phyloP scores from a whole-genome alignment of 805 yeast genomes.

The Candida yuanshanica region DNA sequence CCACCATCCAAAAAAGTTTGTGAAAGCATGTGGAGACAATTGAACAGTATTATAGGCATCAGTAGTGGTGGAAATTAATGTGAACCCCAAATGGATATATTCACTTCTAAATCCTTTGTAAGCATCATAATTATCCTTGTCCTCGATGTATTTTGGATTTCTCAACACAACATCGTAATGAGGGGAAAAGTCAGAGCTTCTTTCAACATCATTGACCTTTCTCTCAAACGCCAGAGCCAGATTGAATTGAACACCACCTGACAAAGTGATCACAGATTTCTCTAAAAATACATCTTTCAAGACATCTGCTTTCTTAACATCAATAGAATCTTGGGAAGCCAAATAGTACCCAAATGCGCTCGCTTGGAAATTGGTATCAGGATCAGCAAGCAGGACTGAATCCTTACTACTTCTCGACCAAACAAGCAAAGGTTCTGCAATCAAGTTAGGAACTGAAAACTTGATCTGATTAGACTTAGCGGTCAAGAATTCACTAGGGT shows the following conservation, averaged over 20 bases:
- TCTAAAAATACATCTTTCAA: slow-evolving; percentile 32
- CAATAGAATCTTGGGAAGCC: slow-evolving; percentile 20
- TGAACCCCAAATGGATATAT: slow-evolving; percentile 66
- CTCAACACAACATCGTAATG: slow-evolving; percentile 54
- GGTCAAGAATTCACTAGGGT: slow-evolving; percentile 61
- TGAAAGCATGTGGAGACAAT: slow-evolving; percentile 62
- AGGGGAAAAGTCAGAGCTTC: slow-evolving; percentile 45
- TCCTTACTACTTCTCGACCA: slow-evolving; percentile 52
- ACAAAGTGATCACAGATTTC: slow-evolving; percentile 49
- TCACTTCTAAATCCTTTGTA: slow-evolving; percentile 76
- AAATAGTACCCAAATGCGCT: slow-evolving; percentile 46
- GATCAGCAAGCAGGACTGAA: slow-evolving; percentile 41
- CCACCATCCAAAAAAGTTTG: slow-evolving; percentile 84
- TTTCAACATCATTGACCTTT: slow-evolving; percentile 23
- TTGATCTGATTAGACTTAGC: slow-evolving; percentile 56
- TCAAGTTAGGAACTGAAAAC: slow-evolving; percentile 74
- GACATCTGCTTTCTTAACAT: slow-evolving; percentile 13
- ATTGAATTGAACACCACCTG: slow-evolving; percentile 55
- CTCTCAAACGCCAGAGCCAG: slow-evolving; percentile 58
- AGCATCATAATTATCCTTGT: slow-evolving; percentile 61
- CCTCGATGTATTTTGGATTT: slow-evolving; percentile 49
- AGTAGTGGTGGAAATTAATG: slow-evolving; percentile 38
- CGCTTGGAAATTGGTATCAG: slow-evolving; percentile 35
- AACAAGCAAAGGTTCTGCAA: slow-evolving; percentile 44
- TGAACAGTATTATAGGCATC: slow-evolving; percentile 66